phyloP scores from a whole-genome alignment of 169 alveolate genomes.

The Plasmodium billcollinsi region DNA sequence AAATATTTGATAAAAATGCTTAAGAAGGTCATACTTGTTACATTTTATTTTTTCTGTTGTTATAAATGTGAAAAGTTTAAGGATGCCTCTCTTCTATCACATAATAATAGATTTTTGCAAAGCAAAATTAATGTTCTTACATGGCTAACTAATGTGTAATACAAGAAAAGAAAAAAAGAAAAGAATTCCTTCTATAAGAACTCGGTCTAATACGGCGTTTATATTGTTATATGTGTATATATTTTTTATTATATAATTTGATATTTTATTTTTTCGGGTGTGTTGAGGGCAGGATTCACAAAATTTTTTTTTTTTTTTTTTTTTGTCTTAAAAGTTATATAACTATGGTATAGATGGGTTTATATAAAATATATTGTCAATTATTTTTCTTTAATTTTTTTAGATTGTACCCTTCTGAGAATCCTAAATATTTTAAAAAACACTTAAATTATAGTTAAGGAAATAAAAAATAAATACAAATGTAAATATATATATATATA shows the following conservation, averaged over 20 bases:
- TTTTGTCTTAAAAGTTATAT: no score
- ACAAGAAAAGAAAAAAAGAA: neutral
- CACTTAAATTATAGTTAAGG: slow-evolving; percentile 54
- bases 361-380: no score
- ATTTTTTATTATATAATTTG: no score
- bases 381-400: neutral
- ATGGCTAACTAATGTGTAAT: slow-evolving; percentile 75
- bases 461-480: neutral
- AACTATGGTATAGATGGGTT: no score
- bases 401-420: slow-evolving; percentile 68
- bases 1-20: slow-evolving; percentile 5
- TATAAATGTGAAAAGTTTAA: slow-evolving; percentile 18
- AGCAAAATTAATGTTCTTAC: slow-evolving; percentile 75
- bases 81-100: neutral
- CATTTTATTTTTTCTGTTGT: slow-evolving; percentile 14
- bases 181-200: no score
- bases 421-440: slow-evolving; percentile 65
- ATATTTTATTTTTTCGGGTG: no score
- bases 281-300: no score
- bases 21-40: slow-evolving; percentile 7
- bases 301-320: no score
- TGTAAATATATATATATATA: neutral
- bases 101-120: slow-evolving; percentile 46
- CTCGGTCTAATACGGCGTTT: no score
- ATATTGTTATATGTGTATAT: no score